Conservation (phyloP, 352 stramenopile species). For the Pythium brassicae region DNA sequence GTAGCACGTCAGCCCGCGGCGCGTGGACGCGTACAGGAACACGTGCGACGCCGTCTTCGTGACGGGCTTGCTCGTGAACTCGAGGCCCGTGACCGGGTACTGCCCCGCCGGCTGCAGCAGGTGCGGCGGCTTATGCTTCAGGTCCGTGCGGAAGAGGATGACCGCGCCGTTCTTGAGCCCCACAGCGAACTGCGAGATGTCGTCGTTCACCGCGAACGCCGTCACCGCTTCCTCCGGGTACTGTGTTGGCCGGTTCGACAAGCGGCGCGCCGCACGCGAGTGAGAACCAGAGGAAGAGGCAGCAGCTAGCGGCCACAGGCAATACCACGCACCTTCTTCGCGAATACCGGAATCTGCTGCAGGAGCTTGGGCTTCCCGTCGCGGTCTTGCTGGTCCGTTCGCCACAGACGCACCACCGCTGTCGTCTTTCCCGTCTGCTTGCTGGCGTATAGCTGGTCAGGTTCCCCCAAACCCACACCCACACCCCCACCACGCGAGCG, state of each 20-base stretch:
- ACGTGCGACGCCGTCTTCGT: slow-evolving; percentile 56
- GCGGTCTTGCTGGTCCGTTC: slow-evolving; percentile 85
- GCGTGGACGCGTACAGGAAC: slow-evolving; percentile 78
- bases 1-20: slow-evolving; percentile 77
- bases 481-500: neutral
- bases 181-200: slow-evolving; percentile 77
- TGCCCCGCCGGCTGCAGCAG: slow-evolving; percentile 77
- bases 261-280: no score
- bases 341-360: slow-evolving; percentile 82
- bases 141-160: slow-evolving; percentile 76
- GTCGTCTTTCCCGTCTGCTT: slow-evolving; percentile 66
- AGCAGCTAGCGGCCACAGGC: no score
- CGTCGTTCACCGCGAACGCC: slow-evolving; percentile 80
- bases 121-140: slow-evolving; percentile 71
- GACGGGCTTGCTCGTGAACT: slow-evolving; percentile 78
- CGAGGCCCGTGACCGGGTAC: slow-evolving; percentile 69
- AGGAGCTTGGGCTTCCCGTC: slow-evolving; percentile 83
- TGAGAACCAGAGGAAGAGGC: neutral
- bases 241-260: no score
- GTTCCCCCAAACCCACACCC: neutral
- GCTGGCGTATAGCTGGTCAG: slow-evolving; percentile 52
- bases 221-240: slow-evolving; percentile 86
- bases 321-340: slow-evolving; percentile 48
- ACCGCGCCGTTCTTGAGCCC: slow-evolving; percentile 81
- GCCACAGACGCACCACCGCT: slow-evolving; percentile 80